Percentiles rank a stretch among this genome's conserved stretches.
Evolutionary conservation across 345 rosid genomes (phyloP).

Genomic region (Capsella bursapastoris): DNA sequence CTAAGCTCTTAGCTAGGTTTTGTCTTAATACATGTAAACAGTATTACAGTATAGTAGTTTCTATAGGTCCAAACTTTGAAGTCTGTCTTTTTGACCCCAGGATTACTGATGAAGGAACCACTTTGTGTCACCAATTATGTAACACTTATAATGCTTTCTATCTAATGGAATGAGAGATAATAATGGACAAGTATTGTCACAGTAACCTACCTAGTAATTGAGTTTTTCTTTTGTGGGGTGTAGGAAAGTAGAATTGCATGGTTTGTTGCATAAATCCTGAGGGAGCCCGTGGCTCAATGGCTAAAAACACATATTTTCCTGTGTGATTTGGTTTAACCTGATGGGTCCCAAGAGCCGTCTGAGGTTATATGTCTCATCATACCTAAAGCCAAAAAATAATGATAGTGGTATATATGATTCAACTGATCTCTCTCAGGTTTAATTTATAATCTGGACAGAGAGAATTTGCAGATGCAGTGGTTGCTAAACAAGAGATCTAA

Average conservation of each 20-base stretch:
- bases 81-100: constrained; percentile 31
- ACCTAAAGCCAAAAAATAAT: constrained; percentile 23
- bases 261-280: constrained; percentile 37
- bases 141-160: constrained; percentile 24
- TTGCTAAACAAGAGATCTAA: constrained; percentile 35
- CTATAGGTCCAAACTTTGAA: constrained; percentile 26
- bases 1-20: constrained; percentile 34
- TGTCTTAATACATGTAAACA: constrained; percentile 14
- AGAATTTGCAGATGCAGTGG: constrained; percentile 37
- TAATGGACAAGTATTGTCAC: constrained; percentile 33
- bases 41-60: background rate
- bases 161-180: constrained; percentile 15
- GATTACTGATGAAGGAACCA: constrained; percentile 36
- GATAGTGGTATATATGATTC: background rate
- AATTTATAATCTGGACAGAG: constrained; percentile 27
- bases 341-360: constrained; percentile 40
- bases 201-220: constrained; percentile 54
- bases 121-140: constrained; percentile 40
- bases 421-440: constrained; percentile 24
- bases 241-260: constrained; percentile 34
- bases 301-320: constrained; percentile 16
- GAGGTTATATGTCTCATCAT: constrained; percentile 29
- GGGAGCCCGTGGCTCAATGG: constrained; percentile 77
- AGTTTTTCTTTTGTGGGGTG: background rate
- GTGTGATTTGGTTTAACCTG: constrained; percentile 27